phyloP scores from a whole-genome alignment of 129 eudicot species.

The Tagetes erecta region DNA sequence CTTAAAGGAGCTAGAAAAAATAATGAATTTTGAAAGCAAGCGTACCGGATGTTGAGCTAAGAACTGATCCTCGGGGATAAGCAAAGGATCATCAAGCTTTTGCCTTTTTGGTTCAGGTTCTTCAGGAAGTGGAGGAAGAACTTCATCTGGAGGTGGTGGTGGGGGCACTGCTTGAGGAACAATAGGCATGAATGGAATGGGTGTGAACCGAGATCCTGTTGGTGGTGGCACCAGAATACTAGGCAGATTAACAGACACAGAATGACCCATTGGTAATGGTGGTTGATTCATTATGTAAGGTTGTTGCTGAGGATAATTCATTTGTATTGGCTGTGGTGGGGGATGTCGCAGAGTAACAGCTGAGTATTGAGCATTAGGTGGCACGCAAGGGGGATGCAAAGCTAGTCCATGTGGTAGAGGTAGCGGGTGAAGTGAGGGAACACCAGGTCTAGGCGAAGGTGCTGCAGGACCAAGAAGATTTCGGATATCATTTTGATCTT shows the following conservation, averaged over 20 bases:
- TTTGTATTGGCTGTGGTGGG: constrained; percentile 67
- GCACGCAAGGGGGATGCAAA: constrained; percentile 70
- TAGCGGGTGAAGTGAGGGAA: constrained; percentile 65
- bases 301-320: constrained; percentile 70
- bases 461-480: constrained; percentile 78
- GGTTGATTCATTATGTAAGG: constrained; percentile 74
- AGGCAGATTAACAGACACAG: constrained; percentile 44
- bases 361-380: constrained; percentile 57
- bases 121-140: constrained; percentile 94
- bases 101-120: constrained; percentile 93
- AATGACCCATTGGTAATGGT: constrained; percentile 52
- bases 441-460: constrained; percentile 73
- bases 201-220: constrained; percentile 82
- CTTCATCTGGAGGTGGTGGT: constrained; percentile 89
- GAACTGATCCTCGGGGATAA: constrained; percentile 89
- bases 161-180: constrained; percentile 64
- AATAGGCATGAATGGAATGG: constrained; percentile 56
- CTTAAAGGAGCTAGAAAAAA: background rate
- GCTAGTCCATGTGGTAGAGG: constrained; percentile 81
- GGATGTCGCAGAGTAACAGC: constrained; percentile 52
- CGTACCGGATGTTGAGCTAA: constrained; percentile 80
- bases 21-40: background rate
- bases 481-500: constrained; percentile 56
- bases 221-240: constrained; percentile 74
- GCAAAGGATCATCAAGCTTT: constrained; percentile 73